Conservation (phyloP, 139 green algal species). For the Tetradesmus lagerheimii region DNA sequence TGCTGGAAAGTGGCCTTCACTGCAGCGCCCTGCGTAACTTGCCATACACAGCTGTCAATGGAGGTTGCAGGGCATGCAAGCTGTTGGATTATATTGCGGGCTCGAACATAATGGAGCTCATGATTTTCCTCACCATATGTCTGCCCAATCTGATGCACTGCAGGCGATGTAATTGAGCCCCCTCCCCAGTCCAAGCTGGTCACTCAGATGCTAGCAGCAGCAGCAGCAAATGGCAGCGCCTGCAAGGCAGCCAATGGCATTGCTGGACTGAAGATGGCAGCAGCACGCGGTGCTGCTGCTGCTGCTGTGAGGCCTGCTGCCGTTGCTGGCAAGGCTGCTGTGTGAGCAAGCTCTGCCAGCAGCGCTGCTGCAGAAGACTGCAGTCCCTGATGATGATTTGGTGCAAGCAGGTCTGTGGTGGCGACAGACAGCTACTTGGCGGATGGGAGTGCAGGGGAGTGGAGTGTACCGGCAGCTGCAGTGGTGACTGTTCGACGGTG, state of each 20-base stretch:
- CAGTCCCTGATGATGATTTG: no score
- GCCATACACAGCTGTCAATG: no score
- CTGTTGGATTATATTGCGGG: no score
- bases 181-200: constrained; percentile 37
- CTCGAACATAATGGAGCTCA: no score
- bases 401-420: not conserved
- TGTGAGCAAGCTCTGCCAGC: not conserved
- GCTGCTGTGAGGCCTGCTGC: not conserved
- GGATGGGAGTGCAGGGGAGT: no score
- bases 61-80: no score
- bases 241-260: not conserved
- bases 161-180: not conserved
- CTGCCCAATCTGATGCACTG: no score
- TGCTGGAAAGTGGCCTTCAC: no score
- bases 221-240: not conserved
- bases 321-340: not conserved
- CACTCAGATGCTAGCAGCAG: not conserved
- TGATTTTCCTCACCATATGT: no score
- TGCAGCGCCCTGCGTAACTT: no score
- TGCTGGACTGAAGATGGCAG: not conserved
- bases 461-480: no score
- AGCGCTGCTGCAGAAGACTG: constrained; percentile 3
- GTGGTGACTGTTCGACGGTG: no score
- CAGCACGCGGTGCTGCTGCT: not conserved
- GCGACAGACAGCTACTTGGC: not conserved